phyloP scores from a whole-genome alignment of 1,284 basidiomycete genomes.

The Apiotrichum siamense region DNA sequence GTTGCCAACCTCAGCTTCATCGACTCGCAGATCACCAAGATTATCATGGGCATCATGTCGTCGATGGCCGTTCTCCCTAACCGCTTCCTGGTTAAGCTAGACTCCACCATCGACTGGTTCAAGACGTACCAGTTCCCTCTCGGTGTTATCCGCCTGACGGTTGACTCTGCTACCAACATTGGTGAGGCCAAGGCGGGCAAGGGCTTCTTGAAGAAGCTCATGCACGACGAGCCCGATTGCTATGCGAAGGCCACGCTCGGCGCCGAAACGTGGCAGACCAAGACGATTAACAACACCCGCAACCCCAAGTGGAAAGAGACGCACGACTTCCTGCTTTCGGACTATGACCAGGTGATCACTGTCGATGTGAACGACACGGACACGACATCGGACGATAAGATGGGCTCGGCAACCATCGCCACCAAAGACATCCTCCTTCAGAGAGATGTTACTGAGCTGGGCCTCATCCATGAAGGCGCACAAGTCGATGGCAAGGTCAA shows the following conservation, averaged over 20 bases:
- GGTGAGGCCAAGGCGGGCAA: slow-evolving; percentile 8
- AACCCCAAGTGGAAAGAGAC: slow-evolving; percentile 12
- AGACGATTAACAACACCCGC: slow-evolving; percentile 13
- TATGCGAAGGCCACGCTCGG: slow-evolving; percentile 7
- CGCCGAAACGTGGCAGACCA: slow-evolving; percentile 7
- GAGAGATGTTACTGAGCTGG: slow-evolving; percentile 1
- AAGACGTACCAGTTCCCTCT: slow-evolving; percentile 14
- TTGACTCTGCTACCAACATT: slow-evolving; percentile 4
- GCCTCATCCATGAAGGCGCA: slow-evolving; percentile 2
- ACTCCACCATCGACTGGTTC: slow-evolving; percentile 11
- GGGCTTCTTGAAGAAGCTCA: slow-evolving; percentile 10
- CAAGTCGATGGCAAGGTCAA: not conserved
- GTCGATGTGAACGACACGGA: slow-evolving; percentile 8
- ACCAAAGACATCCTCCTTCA: slow-evolving; percentile 8
- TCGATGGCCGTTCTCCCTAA: slow-evolving; percentile 14
- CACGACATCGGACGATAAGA: slow-evolving; percentile 2
- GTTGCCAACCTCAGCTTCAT: slow-evolving; percentile 11
- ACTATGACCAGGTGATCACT: slow-evolving; percentile 9
- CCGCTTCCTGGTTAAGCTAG: slow-evolving; percentile 17
- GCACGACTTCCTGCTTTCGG: slow-evolving; percentile 9
- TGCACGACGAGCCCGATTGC: slow-evolving; percentile 8
- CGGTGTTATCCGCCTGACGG: slow-evolving; percentile 4
- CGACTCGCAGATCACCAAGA: slow-evolving; percentile 5
- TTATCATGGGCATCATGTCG: slow-evolving; percentile 7
- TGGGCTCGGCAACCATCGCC: slow-evolving; percentile 1